A percentile compares a stretch with the other conserved stretches of the same genome.
phyloP scores from a whole-genome alignment of 1,139 yeast species.

The Candida sojae region DNA sequence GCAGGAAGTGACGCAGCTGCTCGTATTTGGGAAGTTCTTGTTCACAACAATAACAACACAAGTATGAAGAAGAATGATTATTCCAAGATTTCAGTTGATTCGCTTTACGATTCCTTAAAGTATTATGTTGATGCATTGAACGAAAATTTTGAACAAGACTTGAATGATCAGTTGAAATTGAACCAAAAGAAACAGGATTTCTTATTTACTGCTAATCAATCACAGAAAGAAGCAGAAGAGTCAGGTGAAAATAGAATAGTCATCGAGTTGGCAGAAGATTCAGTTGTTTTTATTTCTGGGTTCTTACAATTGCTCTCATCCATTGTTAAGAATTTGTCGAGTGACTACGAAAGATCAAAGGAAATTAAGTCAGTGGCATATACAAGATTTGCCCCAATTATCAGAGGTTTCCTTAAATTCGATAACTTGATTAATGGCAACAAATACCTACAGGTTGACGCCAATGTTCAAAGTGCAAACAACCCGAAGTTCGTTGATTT shows the following conservation, averaged over 20 bases:
- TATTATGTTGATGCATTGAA: slow-evolving; percentile 57
- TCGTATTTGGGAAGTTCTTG: slow-evolving; percentile 44
- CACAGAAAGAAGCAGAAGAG: slow-evolving; percentile 18
- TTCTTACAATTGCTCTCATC: slow-evolving; percentile 51
- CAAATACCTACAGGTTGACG: slow-evolving; percentile 14
- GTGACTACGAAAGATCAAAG: slow-evolving; percentile 23
- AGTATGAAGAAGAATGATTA: slow-evolving; percentile 38
- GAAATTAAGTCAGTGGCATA: slow-evolving; percentile 35
- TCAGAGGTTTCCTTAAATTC: slow-evolving; percentile 39
- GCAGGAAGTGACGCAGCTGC: slow-evolving; percentile 55
- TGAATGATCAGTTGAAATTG: slow-evolving; percentile 30
- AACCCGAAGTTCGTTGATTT: slow-evolving; percentile 23
- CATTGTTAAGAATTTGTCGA: slow-evolving; percentile 32
- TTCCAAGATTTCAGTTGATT: slow-evolving; percentile 57
- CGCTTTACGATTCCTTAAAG: slow-evolving; percentile 56
- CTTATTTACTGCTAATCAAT: slow-evolving; percentile 26
- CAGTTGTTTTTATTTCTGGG: slow-evolving; percentile 74
- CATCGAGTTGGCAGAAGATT: slow-evolving; percentile 76
- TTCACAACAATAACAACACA: slow-evolving; percentile 27
- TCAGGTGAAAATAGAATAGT: slow-evolving; percentile 22
- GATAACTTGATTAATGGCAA: slow-evolving; percentile 39
- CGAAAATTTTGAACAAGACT: slow-evolving; percentile 40
- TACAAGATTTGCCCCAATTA: slow-evolving; percentile 36
- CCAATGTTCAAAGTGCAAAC: slow-evolving; percentile 16
- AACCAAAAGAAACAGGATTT: slow-evolving; percentile 42